Conservation (phyloP, 129 eudicot species). For the Centaurea solstitialis region DNA sequence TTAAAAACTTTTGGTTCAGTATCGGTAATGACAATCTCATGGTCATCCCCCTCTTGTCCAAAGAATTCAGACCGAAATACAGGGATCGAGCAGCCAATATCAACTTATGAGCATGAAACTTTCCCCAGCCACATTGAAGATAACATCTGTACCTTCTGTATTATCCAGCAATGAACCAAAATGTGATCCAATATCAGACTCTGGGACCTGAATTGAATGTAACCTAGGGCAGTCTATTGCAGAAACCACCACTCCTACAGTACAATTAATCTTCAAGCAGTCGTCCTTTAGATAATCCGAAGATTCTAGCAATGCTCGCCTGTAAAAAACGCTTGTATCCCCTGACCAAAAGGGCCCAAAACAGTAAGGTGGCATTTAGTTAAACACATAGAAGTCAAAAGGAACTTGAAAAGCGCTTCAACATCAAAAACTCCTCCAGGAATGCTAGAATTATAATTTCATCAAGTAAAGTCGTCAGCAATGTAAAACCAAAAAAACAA, state of each 20-base stretch:
- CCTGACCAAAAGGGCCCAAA: slow-evolving; percentile 39
- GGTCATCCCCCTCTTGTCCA: slow-evolving; percentile 37
- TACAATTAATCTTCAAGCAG: slow-evolving; percentile 78
- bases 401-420: not conserved
- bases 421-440: not conserved
- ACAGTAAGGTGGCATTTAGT: not conserved
- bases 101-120: slow-evolving; percentile 77
- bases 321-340: slow-evolving; percentile 82
- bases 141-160: slow-evolving; percentile 72
- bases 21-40: slow-evolving; percentile 52
- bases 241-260: slow-evolving; percentile 89
- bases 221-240: slow-evolving; percentile 65
- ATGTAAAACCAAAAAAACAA: not conserved
- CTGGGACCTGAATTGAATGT: slow-evolving; percentile 72
- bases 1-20: slow-evolving; percentile 73
- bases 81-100: slow-evolving; percentile 84
- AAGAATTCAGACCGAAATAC: slow-evolving; percentile 54
- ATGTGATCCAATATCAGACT: slow-evolving; percentile 77
- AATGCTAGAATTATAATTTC: not conserved
- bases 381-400: not conserved
- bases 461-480: not conserved
- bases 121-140: slow-evolving; percentile 74
- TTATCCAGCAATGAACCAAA: slow-evolving; percentile 69
- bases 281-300: slow-evolving; percentile 86
- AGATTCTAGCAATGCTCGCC: slow-evolving; percentile 65